Evolutionary conservation across 331 rosid species (phyloP), one percentile per base, ranked within the genome.

Genomic region (Acacia pycnantha): DNA sequence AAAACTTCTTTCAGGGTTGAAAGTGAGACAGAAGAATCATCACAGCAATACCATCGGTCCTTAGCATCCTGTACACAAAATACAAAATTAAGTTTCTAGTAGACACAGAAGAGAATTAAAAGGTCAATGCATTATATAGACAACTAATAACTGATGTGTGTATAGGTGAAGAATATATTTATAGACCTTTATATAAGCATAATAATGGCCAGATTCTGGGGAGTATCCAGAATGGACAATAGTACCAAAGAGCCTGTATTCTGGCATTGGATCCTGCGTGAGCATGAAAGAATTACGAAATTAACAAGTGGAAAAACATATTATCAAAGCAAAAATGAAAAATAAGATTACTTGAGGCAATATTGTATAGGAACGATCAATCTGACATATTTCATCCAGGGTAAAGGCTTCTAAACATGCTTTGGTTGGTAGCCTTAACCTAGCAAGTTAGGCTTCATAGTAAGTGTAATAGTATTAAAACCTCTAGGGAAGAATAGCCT

Each of bases 201-300:
- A 96, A 88, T 96, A 96, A 83, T 96, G 99, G 84, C 99, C 99
- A 86, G 99, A 94, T 41, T 96, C 98, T 0, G 92, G 97, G 46
- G 99, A 96, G 83, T 89, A 91, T 77, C 99, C 99, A 31, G 99
- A 94, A 86, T 96, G 99, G 85, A 96, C 99, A 82, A 96, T 89
- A 48, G 98, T 92, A 75, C 99, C 99, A 82, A 94, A 94, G 76
- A 94, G 99, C 90, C 90, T 96, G 88, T 96, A 96, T 86, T 96
- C 97, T 31, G 99, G 98, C 24, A 88, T 90, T 21, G 88, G 91
- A 88, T 96, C 98, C 99, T 96, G 93, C 84, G 87, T 72, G 14
- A 76, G 59, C 53, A 84, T 31, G 31, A 58, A 70, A 79, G 48
- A 41, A 64, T 51, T 65, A 79, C 48, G 59, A 79, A 73, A 69